A percentile compares a stretch with the other conserved stretches of the same genome.
Conservation (phyloP, 495 filamentous ascomycete genomes). For the Articulospora tetracladia region DNA sequence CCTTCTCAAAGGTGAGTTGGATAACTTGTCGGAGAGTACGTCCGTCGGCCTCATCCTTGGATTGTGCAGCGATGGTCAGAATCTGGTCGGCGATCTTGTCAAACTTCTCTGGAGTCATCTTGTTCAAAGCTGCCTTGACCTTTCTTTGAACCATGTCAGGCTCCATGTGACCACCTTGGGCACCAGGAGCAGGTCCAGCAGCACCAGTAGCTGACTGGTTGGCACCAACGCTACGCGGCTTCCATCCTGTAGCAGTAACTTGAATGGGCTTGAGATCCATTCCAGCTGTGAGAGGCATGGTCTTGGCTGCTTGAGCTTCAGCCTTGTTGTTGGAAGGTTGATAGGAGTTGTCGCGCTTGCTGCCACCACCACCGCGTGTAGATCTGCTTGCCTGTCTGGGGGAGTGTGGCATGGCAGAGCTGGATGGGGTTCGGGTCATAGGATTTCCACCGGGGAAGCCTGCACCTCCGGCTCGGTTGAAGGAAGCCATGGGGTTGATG, state of each 20-base stretch:
- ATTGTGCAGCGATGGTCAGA: conserved; percentile 86
- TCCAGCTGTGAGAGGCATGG: conserved; percentile 84
- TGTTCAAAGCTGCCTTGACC: conserved; percentile 97
- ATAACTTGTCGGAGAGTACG: conserved; percentile 96
- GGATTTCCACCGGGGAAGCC: conserved; percentile 49
- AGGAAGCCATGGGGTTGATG: conserved; percentile 56
- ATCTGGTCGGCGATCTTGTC: conserved; percentile 94
- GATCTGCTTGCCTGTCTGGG: conserved; percentile 45
- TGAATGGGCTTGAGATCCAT: conserved; percentile 76
- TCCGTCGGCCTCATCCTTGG: conserved; percentile 91
- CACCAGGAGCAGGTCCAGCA: conserved; percentile 51
- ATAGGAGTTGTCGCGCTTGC: conserved; percentile 51
- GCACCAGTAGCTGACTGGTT: conserved; percentile 31
- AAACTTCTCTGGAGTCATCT: conserved; percentile 99
- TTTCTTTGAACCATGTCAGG: conserved; percentile 96
- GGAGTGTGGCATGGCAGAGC: conserved; percentile 34
- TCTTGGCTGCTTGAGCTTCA: conserved; percentile 65
- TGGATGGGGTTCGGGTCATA: conserved; percentile 47
- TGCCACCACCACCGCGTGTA: conserved; percentile 51
- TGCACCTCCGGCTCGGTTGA: conserved; percentile 48
- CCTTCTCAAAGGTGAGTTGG: conserved; percentile 98
- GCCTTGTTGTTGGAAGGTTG: conserved; percentile 43
- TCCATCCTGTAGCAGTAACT: conserved; percentile 75
- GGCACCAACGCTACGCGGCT: conserved; percentile 66
- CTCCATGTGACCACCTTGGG: conserved; percentile 58